Conservation (phyloP, 768 basidiomycete genomes). For the Coprinopsis marcescibilis region DNA sequence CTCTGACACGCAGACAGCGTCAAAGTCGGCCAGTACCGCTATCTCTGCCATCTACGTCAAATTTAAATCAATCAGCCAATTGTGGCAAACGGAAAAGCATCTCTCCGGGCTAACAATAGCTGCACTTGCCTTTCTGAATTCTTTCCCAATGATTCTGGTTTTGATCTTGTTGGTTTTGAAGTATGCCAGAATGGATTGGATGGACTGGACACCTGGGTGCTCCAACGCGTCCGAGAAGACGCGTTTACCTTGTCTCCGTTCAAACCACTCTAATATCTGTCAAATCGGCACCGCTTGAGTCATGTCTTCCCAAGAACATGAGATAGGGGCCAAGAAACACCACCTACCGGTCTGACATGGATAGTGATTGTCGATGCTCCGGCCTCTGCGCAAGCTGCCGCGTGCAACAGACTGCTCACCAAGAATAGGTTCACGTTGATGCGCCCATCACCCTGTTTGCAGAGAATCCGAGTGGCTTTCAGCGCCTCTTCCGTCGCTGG, state of each 20-base stretch:
- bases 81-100: slow-evolving; percentile 7
- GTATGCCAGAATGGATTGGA: slow-evolving; percentile 41
- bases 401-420: slow-evolving; percentile 51
- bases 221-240: slow-evolving; percentile 17
- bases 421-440: slow-evolving; percentile 47
- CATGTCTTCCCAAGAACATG: too few relatives aligned
- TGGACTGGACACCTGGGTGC: slow-evolving; percentile 37
- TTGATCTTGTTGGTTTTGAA: slow-evolving; percentile 34
- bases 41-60: slow-evolving; percentile 34
- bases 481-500: slow-evolving; percentile 55
- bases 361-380: slow-evolving; percentile 44
- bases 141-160: slow-evolving; percentile 35
- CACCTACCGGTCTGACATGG: slow-evolving; percentile 42
- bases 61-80: background rate
- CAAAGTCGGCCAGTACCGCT: slow-evolving; percentile 33
- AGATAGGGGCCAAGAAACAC: too few relatives aligned
- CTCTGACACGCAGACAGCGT: slow-evolving; percentile 37
- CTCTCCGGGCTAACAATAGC: background rate
- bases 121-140: slow-evolving; percentile 38
- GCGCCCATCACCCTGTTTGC: slow-evolving; percentile 25
- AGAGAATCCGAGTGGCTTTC: slow-evolving; percentile 38
- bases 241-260: slow-evolving; percentile 24
- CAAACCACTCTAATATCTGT: slow-evolving; percentile 42
- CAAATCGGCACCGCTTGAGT: too few relatives aligned
- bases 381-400: slow-evolving; percentile 49